These are phyloP conservation scores for Urtica urens DNA, from an alignment of 306 rosid genomes.

Conservation along the genomic window DNA sequence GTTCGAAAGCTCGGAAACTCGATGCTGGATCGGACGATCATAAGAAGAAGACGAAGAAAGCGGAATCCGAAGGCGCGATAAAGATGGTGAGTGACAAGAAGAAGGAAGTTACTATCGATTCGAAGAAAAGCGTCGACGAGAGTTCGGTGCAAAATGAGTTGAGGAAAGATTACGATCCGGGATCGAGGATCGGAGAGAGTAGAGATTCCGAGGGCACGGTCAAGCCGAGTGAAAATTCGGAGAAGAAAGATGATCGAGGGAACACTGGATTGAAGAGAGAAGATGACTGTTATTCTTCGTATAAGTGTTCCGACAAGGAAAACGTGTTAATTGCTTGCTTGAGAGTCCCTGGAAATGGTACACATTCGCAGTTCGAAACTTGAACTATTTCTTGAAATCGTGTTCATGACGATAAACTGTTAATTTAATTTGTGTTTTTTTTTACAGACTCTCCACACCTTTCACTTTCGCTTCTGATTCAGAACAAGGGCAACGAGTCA, in stretches of 20 bases:
- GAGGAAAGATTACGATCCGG: constrained; percentile 1
- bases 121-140: constrained; percentile 3
- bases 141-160: constrained; percentile 12
- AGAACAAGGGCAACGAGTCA: constrained; percentile 32
- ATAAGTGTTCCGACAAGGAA: constrained; percentile 25
- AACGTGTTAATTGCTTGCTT: constrained; percentile 34
- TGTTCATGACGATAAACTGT: too few relatives aligned
- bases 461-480: constrained; percentile 37
- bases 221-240: constrained; percentile 6
- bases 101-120: constrained; percentile 15
- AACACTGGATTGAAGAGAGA: too few relatives aligned
- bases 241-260: constrained; percentile 18
- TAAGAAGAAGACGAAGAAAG: constrained; percentile 16
- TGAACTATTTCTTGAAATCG: too few relatives aligned
- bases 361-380: too few relatives aligned
- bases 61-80: constrained; percentile 1
- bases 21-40: constrained; percentile 10
- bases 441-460: constrained; percentile 37
- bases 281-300: constrained; percentile 39
- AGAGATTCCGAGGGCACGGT: constrained; percentile 11
- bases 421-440: neutral
- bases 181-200: constrained; percentile 1
- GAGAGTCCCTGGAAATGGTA: constrained; percentile 46
- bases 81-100: constrained; percentile 14
- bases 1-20: neutral